Conservation (phyloP, 768 basidiomycete species). For the Phlebiopsis flavidoalba region DNA sequence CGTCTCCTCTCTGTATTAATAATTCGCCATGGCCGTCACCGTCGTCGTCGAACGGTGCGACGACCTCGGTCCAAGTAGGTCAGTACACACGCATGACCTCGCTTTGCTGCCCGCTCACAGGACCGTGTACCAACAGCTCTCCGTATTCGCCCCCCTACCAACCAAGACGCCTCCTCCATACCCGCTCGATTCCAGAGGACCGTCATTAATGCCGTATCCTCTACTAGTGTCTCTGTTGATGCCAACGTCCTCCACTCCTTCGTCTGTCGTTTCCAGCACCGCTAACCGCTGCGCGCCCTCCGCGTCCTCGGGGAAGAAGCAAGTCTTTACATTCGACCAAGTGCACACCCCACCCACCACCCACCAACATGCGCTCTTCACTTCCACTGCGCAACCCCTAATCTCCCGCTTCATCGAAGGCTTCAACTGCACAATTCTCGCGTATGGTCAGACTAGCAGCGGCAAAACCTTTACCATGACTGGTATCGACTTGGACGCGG, state of each 20-base stretch:
- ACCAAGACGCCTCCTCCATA: constrained; percentile 79
- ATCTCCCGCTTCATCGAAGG: constrained; percentile 86
- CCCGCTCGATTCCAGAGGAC: constrained; percentile 92
- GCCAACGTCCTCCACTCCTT: constrained; percentile 47
- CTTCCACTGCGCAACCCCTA: constrained; percentile 78
- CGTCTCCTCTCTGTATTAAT: constrained; percentile 18
- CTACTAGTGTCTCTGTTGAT: constrained; percentile 83
- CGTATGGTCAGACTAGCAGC: constrained; percentile 95
- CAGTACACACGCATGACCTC: constrained; percentile 30
- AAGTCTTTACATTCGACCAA: constrained; percentile 89
- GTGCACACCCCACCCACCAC: constrained; percentile 82
- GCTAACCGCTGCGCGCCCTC: constrained; percentile 36
- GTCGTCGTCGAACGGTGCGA: constrained; percentile 50
- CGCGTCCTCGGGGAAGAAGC: constrained; percentile 63
- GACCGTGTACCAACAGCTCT: constrained; percentile 42
- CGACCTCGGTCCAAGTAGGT: constrained; percentile 95
- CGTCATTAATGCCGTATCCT: constrained; percentile 73
- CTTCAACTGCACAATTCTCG: constrained; percentile 96
- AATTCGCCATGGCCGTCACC: constrained; percentile 60
- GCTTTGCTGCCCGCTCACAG: background rate
- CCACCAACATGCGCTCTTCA: constrained; percentile 83
- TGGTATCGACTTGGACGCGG: constrained; percentile 84
- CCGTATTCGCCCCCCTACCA: constrained; percentile 84
- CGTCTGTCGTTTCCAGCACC: constrained; percentile 46
- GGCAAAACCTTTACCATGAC: constrained; percentile 99